Conservation (phyloP, 805 yeast genomes). For the Candida cerambycidarum region DNA sequence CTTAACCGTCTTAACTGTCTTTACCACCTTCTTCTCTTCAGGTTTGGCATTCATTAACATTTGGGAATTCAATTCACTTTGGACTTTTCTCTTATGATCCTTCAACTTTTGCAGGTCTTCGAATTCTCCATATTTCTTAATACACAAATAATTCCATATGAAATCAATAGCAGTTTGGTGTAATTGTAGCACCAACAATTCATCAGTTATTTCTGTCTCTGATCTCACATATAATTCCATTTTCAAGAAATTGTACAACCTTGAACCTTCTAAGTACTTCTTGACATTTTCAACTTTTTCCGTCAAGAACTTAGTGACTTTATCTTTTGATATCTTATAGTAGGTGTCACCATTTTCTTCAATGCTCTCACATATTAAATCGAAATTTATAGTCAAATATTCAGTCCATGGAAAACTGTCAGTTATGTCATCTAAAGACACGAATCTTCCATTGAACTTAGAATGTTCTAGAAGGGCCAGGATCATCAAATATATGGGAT, state of each 20-base stretch:
- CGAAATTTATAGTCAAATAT: constrained; percentile 25
- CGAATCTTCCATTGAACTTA: constrained; percentile 20
- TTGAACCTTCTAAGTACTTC: constrained; percentile 9
- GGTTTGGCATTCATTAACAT: constrained; percentile 1
- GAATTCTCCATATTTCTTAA: constrained; percentile 3
- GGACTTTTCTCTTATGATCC: constrained; percentile 10
- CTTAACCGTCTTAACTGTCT: background rate
- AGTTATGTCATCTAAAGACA: constrained; percentile 45
- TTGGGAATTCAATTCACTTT: constrained; percentile 9
- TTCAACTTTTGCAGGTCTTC: constrained; percentile 5
- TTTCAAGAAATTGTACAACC: constrained; percentile 16
- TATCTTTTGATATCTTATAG: constrained; percentile 41
- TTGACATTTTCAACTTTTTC: constrained; percentile 33
- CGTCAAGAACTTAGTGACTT: constrained; percentile 38
- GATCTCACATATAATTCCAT: constrained; percentile 19
- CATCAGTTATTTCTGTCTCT: constrained; percentile 23
- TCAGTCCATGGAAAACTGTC: constrained; percentile 34
- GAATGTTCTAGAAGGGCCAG: constrained; percentile 27
- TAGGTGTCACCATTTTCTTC: constrained; percentile 33
- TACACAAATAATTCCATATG: constrained; percentile 8
- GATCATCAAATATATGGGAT: constrained; percentile 40
- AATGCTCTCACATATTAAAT: constrained; percentile 28
- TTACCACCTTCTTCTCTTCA: background rate
- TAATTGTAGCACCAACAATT: constrained; percentile 11
- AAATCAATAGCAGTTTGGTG: constrained; percentile 7